A percentile compares a stretch with the other conserved stretches of the same genome.
Evolutionary conservation across 257 asterid species (phyloP).

Genomic region (Petunia axillaris): DNA sequence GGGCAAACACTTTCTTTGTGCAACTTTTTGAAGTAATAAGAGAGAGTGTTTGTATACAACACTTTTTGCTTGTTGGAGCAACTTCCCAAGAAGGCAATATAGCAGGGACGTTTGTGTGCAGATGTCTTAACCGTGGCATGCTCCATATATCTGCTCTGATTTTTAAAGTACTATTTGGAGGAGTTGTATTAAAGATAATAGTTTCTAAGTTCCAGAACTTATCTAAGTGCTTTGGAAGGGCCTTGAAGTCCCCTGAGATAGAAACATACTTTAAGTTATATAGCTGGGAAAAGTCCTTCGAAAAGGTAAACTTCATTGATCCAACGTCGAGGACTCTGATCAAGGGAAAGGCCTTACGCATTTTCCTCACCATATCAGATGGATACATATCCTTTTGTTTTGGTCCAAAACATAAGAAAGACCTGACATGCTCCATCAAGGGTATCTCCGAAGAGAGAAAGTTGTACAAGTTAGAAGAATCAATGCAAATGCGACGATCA

Average conservation of each 20-base stretch:
- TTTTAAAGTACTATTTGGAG: constrained; percentile 25
- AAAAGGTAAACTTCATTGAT: constrained; percentile 33
- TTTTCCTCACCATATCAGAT: neutral
- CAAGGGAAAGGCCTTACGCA: constrained; percentile 42
- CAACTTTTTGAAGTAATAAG: too few relatives aligned
- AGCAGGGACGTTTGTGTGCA: neutral
- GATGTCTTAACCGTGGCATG: too few relatives aligned
- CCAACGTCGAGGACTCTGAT: constrained; percentile 46
- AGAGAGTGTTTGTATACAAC: neutral
- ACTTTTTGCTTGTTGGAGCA: neutral
- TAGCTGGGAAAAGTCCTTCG: constrained; percentile 16
- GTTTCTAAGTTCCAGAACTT: too few relatives aligned
- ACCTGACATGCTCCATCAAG: too few relatives aligned
- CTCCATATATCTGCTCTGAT: constrained; percentile 28
- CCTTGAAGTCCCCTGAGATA: too few relatives aligned
- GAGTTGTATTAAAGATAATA: constrained; percentile 11
- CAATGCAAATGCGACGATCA: too few relatives aligned
- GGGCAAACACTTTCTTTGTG: too few relatives aligned
- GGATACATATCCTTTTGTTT: constrained; percentile 22
- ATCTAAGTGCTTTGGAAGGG: too few relatives aligned
- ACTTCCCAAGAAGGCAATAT: constrained; percentile 18
- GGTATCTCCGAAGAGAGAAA: too few relatives aligned
- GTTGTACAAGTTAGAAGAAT: too few relatives aligned
- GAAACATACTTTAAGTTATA: neutral
- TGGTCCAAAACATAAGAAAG: constrained; percentile 26